A percentile compares a stretch with the other conserved stretches of the same genome.
phyloP scores from a whole-genome alignment of 345 rosid genomes.

The Chamaenerion angustifolium region DNA sequence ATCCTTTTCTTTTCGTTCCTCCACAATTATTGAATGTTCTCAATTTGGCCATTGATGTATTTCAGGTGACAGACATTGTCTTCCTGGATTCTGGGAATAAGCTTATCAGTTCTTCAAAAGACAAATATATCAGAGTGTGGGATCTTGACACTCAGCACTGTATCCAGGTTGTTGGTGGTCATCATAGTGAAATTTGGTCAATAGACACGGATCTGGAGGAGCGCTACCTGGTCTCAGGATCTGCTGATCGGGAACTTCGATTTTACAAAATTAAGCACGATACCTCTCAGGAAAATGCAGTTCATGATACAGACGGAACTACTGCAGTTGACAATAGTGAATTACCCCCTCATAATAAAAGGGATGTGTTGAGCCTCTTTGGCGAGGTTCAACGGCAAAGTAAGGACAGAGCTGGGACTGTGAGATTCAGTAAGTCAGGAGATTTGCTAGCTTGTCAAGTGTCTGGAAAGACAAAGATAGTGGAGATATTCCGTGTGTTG shows the following conservation, averaged over 20 bases:
- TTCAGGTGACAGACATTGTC: slow-evolving; percentile 77
- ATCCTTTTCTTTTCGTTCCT: neutral
- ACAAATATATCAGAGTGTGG: slow-evolving; percentile 94
- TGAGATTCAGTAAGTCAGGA: slow-evolving; percentile 63
- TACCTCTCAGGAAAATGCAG: slow-evolving; percentile 11
- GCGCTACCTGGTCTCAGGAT: slow-evolving; percentile 70
- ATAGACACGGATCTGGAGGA: slow-evolving; percentile 75
- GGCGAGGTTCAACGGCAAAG: slow-evolving; percentile 82
- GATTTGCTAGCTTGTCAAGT: slow-evolving; percentile 79
- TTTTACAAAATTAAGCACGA: slow-evolving; percentile 53
- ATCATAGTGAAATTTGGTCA: slow-evolving; percentile 96
- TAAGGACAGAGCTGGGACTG: slow-evolving; percentile 73
- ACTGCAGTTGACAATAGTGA: slow-evolving; percentile 21
- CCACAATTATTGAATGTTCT: too few species aligned
- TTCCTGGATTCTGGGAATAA: slow-evolving; percentile 80
- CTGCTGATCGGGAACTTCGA: slow-evolving; percentile 79
- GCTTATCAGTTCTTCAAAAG: slow-evolving; percentile 84
- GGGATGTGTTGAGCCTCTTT: slow-evolving; percentile 58
- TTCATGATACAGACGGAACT: slow-evolving; percentile 9
- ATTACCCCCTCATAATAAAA: slow-evolving; percentile 33
- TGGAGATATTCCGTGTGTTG: slow-evolving; percentile 56
- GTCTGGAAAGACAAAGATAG: slow-evolving; percentile 79
- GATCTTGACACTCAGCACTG: slow-evolving; percentile 95
- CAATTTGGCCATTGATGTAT: neutral
- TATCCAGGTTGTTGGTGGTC: slow-evolving; percentile 89